phyloP scores from a whole-genome alignment of 2,329 filamentous ascomycete species.

The Penicillium olsonii region DNA sequence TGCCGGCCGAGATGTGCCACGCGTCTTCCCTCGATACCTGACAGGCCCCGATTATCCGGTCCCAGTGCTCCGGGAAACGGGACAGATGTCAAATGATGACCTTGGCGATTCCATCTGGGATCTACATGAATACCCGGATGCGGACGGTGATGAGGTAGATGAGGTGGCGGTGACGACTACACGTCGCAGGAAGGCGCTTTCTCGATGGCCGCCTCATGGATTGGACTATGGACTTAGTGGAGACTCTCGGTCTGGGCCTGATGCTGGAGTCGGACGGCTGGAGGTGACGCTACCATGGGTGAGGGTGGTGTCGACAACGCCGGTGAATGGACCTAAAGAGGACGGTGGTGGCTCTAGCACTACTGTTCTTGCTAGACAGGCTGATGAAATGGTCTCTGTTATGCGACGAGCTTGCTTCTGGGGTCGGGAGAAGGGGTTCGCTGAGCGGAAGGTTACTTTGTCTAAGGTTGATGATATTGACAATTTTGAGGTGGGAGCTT shows the following conservation, averaged over 20 bases:
- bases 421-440: conserved; percentile 42
- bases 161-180: conserved; percentile 3
- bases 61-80: conserved; percentile 28
- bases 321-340: neutral
- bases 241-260: conserved; percentile 13
- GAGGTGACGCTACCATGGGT: conserved; percentile 37
- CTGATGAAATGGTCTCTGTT: conserved; percentile 42
- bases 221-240: conserved; percentile 35
- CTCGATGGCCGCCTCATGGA: conserved; percentile 43
- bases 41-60: conserved; percentile 37
- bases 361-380: conserved; percentile 40
- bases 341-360: conserved; percentile 11
- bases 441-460: conserved; percentile 37
- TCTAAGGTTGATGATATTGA: neutral
- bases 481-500: conserved; percentile 6
- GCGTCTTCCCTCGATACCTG: conserved; percentile 34
- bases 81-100: neutral
- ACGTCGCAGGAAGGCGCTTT: conserved; percentile 39
- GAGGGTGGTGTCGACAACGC: conserved; percentile 12
- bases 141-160: conserved; percentile 5
- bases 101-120: conserved; percentile 4
- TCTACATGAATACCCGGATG: conserved; percentile 9
- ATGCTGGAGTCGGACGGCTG: conserved; percentile 23
- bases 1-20: conserved; percentile 41
- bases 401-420: conserved; percentile 48